Evolutionary conservation across 1,284 basidiomycete genomes (phyloP).

Genomic region (Cutaneotrichosporon mucoides): DNA sequence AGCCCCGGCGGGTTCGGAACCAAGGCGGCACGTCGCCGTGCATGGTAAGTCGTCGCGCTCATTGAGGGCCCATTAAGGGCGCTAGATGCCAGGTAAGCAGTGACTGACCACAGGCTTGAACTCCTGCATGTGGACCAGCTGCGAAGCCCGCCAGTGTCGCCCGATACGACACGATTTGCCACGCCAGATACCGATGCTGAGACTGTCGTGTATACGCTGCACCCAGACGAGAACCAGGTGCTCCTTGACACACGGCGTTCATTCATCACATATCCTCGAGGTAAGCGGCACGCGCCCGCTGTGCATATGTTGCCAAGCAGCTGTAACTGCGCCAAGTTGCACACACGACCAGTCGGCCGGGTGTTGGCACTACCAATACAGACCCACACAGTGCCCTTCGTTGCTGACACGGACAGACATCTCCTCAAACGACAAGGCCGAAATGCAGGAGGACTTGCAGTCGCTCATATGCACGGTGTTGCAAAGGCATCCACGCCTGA

Average conservation of each 20-base stretch:
- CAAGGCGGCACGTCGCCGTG: constrained; percentile 29
- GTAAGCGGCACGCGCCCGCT: constrained; percentile 49
- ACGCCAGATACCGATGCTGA: constrained; percentile 5
- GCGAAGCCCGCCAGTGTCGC: background rate
- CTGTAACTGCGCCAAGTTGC: too few species aligned
- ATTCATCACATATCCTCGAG: constrained; percentile 81
- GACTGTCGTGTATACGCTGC: constrained; percentile 42
- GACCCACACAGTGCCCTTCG: too few species aligned
- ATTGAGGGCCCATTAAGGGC: too few species aligned
- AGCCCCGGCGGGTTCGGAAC: constrained; percentile 46
- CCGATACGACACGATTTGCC: background rate
- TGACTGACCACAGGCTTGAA: constrained; percentile 22
- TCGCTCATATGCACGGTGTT: constrained; percentile 72
- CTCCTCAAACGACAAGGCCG: constrained; percentile 44
- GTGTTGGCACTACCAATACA: too few species aligned
- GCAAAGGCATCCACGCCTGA: constrained; percentile 64
- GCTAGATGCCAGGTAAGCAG: too few species aligned
- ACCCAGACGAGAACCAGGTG: constrained; percentile 79
- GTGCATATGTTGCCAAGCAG: too few species aligned
- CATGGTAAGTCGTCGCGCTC: constrained; percentile 31
- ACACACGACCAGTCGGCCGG: too few species aligned
- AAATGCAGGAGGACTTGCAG: constrained; percentile 64
- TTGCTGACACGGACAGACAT: constrained; percentile 17
- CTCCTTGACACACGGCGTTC: constrained; percentile 78
- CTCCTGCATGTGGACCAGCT: constrained; percentile 20